phyloP scores from a whole-genome alignment of 164 flowering plant species.

The Nymphaea colorata region DNA sequence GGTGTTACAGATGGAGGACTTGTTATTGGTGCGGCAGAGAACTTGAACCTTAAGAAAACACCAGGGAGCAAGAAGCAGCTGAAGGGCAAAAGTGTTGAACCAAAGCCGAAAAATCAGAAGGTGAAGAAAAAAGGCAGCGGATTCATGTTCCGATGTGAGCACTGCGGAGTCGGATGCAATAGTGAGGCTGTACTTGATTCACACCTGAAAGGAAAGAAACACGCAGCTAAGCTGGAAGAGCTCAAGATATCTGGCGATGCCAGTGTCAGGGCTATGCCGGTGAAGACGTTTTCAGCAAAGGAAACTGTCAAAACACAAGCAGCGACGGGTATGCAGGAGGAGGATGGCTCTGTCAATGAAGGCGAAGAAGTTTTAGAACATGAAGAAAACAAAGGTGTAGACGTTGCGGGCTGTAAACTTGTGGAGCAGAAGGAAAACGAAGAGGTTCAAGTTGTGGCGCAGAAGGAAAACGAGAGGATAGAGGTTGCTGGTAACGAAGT shows the following conservation, averaged over 20 bases:
- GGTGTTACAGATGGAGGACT: not conserved
- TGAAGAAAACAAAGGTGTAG: not conserved
- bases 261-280: not conserved
- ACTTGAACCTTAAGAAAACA: not conserved
- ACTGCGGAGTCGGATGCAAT: constrained; percentile 1
- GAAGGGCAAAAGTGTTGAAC: constrained; percentile 1
- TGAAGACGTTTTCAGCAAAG: not conserved
- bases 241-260: not conserved
- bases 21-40: not conserved
- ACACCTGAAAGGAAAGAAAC: constrained; percentile 4
- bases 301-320: not conserved
- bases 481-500: too few relatives aligned
- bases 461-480: too few relatives aligned
- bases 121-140: not conserved
- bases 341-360: not conserved
- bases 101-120: not conserved
- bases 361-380: not conserved
- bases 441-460: too few relatives aligned
- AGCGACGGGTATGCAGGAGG: not conserved
- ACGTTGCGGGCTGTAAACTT: not conserved
- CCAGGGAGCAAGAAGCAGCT: constrained; percentile 1
- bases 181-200: not conserved
- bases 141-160: not conserved
- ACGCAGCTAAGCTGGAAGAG: constrained; percentile 2
- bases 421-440: not conserved